These are phyloP conservation scores for Salisapilia sapeloensis DNA, from an alignment of 352 stramenopile species.

Conservation along the genomic window DNA sequence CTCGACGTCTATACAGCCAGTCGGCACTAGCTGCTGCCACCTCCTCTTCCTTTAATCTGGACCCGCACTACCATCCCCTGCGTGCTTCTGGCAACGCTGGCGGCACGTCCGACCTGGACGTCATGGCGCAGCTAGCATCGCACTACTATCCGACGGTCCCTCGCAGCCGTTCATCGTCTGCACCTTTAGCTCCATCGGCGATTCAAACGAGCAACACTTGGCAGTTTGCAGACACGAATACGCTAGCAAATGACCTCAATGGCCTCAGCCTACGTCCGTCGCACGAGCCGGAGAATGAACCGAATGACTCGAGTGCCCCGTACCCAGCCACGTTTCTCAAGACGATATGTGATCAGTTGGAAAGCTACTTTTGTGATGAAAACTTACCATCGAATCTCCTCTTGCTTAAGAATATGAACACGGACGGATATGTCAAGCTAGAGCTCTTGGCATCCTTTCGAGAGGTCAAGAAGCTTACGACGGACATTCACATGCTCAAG, in stretches of 20 bases:
- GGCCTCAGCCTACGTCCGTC: conserved; percentile 9
- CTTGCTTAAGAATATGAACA: conserved; percentile 82
- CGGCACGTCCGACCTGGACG: conserved; percentile 31
- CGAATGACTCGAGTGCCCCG: conserved; percentile 14
- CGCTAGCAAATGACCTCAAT: conserved; percentile 5
- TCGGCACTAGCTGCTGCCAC: too few species aligned
- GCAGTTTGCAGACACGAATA: conserved; percentile 31
- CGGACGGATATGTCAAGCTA: conserved; percentile 75
- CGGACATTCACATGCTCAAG: conserved; percentile 64
- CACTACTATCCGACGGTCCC: conserved; percentile 66
- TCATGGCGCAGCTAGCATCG: conserved; percentile 68
- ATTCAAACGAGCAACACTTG: conserved; percentile 30
- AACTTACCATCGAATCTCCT: conserved; percentile 76
- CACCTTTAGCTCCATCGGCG: conserved; percentile 40
- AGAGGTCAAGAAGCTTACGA: conserved; percentile 77
- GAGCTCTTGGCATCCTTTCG: conserved; percentile 71
- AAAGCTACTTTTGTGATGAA: conserved; percentile 83
- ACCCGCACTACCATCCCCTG: conserved; percentile 1
- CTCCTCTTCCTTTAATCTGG: too few species aligned
- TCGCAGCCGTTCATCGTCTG: conserved; percentile 53
- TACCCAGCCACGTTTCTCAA: conserved; percentile 66
- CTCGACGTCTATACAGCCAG: too few species aligned
- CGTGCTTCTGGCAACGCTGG: conserved; percentile 2
- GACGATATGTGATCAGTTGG: conserved; percentile 77
- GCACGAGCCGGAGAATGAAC: conserved; percentile 26